These are phyloP conservation scores for Aspergillus novoparasiticus DNA, from an alignment of 2,329 filamentous ascomycete genomes.

Conservation along the genomic window DNA sequence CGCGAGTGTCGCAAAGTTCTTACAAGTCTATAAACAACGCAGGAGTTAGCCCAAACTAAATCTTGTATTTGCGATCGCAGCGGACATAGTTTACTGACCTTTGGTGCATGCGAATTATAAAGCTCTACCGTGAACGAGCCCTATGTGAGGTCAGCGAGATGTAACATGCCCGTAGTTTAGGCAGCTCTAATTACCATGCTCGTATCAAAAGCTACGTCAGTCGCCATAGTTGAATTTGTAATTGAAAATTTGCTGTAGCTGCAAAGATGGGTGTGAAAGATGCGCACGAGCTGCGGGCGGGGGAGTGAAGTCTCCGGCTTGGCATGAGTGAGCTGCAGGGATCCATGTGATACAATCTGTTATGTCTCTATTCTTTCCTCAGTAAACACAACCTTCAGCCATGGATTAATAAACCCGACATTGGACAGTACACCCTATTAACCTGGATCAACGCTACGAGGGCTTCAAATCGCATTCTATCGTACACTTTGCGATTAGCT, in stretches of 20 bases:
- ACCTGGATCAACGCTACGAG: background rate
- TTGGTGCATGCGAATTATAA: constrained; percentile 85
- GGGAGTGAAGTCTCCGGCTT: constrained; percentile 21
- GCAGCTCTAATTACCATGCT: constrained; percentile 67
- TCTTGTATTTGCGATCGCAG: background rate
- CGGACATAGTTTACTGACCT: constrained; percentile 39
- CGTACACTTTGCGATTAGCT: background rate
- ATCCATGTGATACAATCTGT: constrained; percentile 7
- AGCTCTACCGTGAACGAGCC: constrained; percentile 85
- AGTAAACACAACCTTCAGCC: constrained; percentile 11
- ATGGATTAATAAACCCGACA: constrained; percentile 12
- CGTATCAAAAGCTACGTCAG: constrained; percentile 79
- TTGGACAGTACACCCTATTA: background rate
- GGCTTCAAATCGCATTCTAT: background rate
- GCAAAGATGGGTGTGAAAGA: background rate
- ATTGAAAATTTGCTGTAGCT: background rate
- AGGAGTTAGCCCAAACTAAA: constrained; percentile 19
- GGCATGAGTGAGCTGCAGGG: constrained; percentile 18
- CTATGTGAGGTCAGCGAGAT: constrained; percentile 49
- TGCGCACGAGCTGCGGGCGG: constrained; percentile 12
- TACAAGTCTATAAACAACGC: constrained; percentile 64
- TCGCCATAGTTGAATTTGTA: constrained; percentile 61
- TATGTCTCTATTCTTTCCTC: constrained; percentile 1
- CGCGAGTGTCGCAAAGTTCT: constrained; percentile 81
- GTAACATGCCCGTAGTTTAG: background rate